Evolutionary conservation across 2,329 filamentous ascomycete species (phyloP), one percentile per base, ranked within the genome.

Genomic region (Ophiostoma himal-ulmi): DNA sequence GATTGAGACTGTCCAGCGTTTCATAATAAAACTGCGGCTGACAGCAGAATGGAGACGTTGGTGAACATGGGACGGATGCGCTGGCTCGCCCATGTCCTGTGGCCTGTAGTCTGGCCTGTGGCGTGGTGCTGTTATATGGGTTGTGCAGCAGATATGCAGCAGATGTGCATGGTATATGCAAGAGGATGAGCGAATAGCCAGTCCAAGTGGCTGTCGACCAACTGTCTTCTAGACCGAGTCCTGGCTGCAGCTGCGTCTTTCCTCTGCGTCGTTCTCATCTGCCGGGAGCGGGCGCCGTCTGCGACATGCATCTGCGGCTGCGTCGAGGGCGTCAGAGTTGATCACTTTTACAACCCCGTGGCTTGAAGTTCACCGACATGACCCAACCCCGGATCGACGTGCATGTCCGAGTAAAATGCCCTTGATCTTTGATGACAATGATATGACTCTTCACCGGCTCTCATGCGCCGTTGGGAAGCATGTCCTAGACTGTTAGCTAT

Each of bases 271-370:
- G 20, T 7, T 14, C 41, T 48, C 44, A 17, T 48, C 44, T 48
- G 20, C 44, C 17, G 44, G 44, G 5, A 14, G n/a, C 26, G 48
- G 10, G 48, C 48, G 48, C 20, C 48, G 48, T 54, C n/a, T 26
- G 52, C 52, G 52, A 57, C 52, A 57, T 57, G 52, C 52, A 57
- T 57, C 52, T 57, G 52, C 13, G 14, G 44, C 14, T 48, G 44
- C 44, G 48, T 44, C 44, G 44, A 20, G 44, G n/a, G 44, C 44
- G 20, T 20, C 44, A n/a, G 44, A 11, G n/a, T 17, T 57, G 52
- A 26, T 14, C n/a, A 54, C 48, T n/a, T 22, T 54, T 14, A 14
- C 48, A 54, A 14, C 48, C 17, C 48, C 17, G 44, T 5, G n/a
- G 48, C 48, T 54, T 8, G 20, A 26, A 44, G 14, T 3, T 14